Base-by-base conservation (phyloP, 1,284 basidiomycete genomes). In the Ceratobasidium sp. region DNA sequence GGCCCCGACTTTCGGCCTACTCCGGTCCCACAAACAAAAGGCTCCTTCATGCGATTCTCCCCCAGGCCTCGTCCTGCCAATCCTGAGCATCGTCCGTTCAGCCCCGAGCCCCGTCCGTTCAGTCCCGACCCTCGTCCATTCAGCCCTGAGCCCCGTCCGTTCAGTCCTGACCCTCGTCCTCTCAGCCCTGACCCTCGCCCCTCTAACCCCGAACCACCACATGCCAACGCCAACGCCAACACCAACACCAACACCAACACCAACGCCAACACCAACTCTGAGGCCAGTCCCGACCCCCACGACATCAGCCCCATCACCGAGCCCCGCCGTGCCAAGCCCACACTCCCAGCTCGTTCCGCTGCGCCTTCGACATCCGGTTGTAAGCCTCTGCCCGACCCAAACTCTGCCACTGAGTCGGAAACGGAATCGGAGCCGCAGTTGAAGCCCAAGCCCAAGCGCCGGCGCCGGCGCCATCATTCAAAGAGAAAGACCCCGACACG, bases 381-480 rank as follows among this genome's bases (percentile, higher is more conserved):
- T 6, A 58, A n/a, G 9, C 56, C 56, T 19, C 24, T 9, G 22
- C 56, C 56, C 16, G 31, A 46, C n/a, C 39, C 59, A 24, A 24
- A n/a, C 37, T 14, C 59, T 22, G 59, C 59, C 3, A 62, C 59
- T 9, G 34, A 62, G 37, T 31, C 14, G 19, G 59, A 62, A 22
- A 62, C 37, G 13, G 59, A 62, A 22, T 41, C 59, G 19, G 39
- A 62, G 37, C 59, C 59, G 6, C 19, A 34, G 56, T 13, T 59
- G 24, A 34, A 59, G 31, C 24, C 56, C 16, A 59, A 37, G 13
- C 46, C 48, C n/a, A 7, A 13, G 19, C 48, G 48, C 48, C 6
- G 9, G 48, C 48, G 46, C 4, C 46, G 46, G 8, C 43, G 43
- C 9, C 43, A 46, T 46, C 43, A 19, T 14, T 16, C 46, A 22